Evolutionary conservation across 352 stramenopile species (phyloP).

Genomic region (Globisporangium alternatum): DNA sequence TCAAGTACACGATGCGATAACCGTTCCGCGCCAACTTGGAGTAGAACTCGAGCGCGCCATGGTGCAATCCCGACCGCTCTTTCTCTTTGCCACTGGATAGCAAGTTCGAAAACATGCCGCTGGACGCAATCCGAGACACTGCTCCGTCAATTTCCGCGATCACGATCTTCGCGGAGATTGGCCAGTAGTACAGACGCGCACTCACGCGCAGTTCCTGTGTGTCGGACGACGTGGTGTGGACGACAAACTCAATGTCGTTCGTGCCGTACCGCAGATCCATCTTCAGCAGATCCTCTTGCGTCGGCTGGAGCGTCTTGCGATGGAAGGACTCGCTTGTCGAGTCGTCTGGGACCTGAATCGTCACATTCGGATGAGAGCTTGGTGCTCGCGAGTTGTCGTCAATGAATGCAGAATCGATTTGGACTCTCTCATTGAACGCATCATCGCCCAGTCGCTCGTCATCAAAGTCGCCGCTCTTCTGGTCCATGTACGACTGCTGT

Average conservation of each 20-base stretch:
- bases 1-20: conserved; percentile 83
- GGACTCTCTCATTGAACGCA: background rate
- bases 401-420: conserved; percentile 8
- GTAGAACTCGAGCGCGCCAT: conserved; percentile 76
- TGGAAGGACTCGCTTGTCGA: conserved; percentile 29
- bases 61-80: conserved; percentile 41
- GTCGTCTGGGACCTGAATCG: conserved; percentile 2
- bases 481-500: background rate
- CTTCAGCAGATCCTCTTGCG: conserved; percentile 47
- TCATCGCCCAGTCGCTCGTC: background rate
- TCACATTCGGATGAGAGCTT: background rate
- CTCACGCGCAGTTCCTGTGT: conserved; percentile 36
- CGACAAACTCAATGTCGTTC: conserved; percentile 76
- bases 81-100: conserved; percentile 42
- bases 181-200: conserved; percentile 72
- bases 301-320: conserved; percentile 61
- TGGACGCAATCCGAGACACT: conserved; percentile 45
- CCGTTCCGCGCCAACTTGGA: conserved; percentile 59
- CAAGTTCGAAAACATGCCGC: conserved; percentile 27
- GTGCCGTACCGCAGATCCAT: conserved; percentile 60
- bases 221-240: conserved; percentile 15
- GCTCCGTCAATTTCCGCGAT: conserved; percentile 83
- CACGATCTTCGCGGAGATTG: conserved; percentile 67
- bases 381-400: background rate
- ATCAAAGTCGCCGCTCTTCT: background rate